Evolutionary conservation across 345 rosid species (phyloP).

Genomic region (Euphorbia pulcherrima): DNA sequence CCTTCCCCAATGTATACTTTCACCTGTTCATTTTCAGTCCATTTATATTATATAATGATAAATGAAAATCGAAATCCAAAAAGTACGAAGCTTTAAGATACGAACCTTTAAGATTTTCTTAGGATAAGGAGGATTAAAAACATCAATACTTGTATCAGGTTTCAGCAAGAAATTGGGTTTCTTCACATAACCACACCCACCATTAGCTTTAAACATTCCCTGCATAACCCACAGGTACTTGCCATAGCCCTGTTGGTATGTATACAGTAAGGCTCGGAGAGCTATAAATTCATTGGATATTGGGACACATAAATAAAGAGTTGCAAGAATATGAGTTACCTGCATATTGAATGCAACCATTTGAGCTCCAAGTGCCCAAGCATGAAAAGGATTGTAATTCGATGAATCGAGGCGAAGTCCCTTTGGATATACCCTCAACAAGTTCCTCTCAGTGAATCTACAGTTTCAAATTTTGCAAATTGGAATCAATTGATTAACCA

Average conservation of each 20-base stretch:
- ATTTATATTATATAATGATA: neutral
- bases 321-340: conserved; percentile 14
- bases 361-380: conserved; percentile 31
- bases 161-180: conserved; percentile 25
- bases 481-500: neutral
- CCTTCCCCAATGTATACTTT: conserved; percentile 27
- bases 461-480: neutral
- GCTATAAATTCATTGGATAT: too few species aligned
- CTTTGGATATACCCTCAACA: conserved; percentile 24
- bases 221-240: conserved; percentile 29
- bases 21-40: conserved; percentile 13
- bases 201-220: conserved; percentile 31
- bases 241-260: conserved; percentile 19
- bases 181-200: conserved; percentile 31
- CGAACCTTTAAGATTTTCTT: conserved; percentile 19
- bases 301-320: neutral
- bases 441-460: conserved; percentile 27
- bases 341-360: conserved; percentile 38
- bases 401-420: conserved; percentile 26
- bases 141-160: conserved; percentile 4
- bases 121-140: conserved; percentile 15
- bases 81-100: too few species aligned
- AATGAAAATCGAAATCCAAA: neutral
- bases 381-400: conserved; percentile 24
- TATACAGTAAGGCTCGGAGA: too few species aligned